A percentile compares a stretch with the other conserved stretches of the same genome.
These are phyloP conservation scores for Solanum paucissectum DNA, from an alignment of 257 asterid genomes.

Conservation along the genomic window DNA sequence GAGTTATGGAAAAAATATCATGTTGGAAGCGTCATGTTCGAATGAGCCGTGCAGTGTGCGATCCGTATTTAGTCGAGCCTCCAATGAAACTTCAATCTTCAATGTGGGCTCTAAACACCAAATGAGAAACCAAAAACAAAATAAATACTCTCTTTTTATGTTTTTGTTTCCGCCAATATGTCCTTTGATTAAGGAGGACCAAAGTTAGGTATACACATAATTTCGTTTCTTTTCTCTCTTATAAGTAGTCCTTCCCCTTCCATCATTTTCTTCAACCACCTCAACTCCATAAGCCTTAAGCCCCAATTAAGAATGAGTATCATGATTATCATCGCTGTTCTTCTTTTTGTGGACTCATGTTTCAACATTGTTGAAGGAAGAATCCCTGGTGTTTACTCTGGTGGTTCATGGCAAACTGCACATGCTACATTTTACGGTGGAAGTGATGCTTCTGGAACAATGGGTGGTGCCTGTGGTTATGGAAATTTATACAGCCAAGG, in stretches of 20 bases:
- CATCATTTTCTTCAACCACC: not conserved
- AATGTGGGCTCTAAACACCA: too few relatives aligned
- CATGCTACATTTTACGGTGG: constrained; percentile 95
- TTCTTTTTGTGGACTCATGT: not conserved
- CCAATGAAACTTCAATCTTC: too few relatives aligned
- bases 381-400: constrained; percentile 58
- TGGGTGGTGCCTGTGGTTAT: constrained; percentile 92
- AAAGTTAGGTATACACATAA: not conserved
- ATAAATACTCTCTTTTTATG: not conserved
- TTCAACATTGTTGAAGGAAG: constrained; percentile 21
- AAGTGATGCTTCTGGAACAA: constrained; percentile 80
- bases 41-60: too few relatives aligned
- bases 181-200: constrained; percentile 27
- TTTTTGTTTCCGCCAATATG: constrained; percentile 14
- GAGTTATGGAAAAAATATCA: too few relatives aligned
- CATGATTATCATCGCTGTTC: constrained; percentile 3
- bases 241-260: constrained; percentile 29
- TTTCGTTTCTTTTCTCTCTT: constrained; percentile 15
- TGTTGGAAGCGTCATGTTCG: accelerated
- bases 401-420: constrained; percentile 59
- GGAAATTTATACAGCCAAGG: constrained; percentile 73
- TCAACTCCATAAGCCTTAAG: not conserved
- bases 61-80: too few relatives aligned
- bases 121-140: too few relatives aligned
- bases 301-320: constrained; percentile 7